Evolutionary conservation across 495 filamentous ascomycete genomes (phyloP).

Genomic region (Massariosphaeria phaeospora): DNA sequence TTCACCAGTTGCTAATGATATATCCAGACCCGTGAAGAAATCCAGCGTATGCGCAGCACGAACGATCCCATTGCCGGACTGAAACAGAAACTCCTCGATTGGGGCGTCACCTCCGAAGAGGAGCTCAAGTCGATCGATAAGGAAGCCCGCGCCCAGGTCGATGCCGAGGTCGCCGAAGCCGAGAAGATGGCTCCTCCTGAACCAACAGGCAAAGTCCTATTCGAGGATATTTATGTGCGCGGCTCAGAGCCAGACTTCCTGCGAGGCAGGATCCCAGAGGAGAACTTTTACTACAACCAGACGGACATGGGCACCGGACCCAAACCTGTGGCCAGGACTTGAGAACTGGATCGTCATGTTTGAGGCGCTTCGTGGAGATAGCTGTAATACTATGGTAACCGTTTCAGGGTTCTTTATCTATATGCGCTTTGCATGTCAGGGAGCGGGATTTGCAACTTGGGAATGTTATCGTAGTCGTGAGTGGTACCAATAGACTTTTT

Average conservation of each 20-base stretch:
- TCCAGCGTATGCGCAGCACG: constrained; percentile 97
- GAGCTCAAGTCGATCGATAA: constrained; percentile 96
- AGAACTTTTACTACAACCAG: constrained; percentile 81
- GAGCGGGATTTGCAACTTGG: not conserved
- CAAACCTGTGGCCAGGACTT: constrained; percentile 28
- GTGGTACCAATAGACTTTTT: constrained; percentile 1
- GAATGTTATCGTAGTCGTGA: too few species aligned
- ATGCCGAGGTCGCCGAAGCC: constrained; percentile 83
- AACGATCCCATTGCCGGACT: constrained; percentile 97
- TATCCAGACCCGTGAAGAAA: constrained; percentile 82
- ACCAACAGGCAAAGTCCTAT: constrained; percentile 69
- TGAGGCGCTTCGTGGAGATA: not conserved
- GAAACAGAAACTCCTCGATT: constrained; percentile 96
- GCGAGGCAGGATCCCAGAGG: constrained; percentile 83
- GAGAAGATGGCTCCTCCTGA: constrained; percentile 83
- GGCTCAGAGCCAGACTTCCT: constrained; percentile 88
- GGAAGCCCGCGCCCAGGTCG: constrained; percentile 74
- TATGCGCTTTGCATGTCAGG: constrained; percentile 13
- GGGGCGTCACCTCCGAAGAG: constrained; percentile 87
- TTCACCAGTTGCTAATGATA: not conserved
- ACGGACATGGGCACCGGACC: constrained; percentile 23
- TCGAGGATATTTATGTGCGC: constrained; percentile 93
- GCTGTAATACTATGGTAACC: constrained; percentile 24
- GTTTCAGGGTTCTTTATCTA: too few species aligned
- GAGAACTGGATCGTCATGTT: not conserved